A percentile compares a stretch with the other conserved stretches of the same genome.
Conservation (phyloP, 176 grass and related monocot genomes). For the Chrysopogon serrulatus region DNA sequence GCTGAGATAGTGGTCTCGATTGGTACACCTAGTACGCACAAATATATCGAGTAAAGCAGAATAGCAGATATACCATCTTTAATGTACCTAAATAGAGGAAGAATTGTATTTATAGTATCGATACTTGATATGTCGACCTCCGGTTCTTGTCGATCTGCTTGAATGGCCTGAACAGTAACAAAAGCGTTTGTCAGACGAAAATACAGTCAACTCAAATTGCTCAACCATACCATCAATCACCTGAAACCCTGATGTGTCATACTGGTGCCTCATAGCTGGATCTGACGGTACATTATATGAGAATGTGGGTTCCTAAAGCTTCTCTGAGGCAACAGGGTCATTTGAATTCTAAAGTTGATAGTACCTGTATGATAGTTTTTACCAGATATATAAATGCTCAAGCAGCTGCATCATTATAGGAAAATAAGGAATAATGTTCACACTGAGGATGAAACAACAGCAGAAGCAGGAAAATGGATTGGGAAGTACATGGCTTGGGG, state of each 20-base stretch:
- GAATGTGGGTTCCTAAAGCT: conserved; percentile 93
- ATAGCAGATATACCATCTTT: not conserved
- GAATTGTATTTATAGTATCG: conserved; percentile 96
- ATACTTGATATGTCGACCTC: conserved; percentile 95
- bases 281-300: conserved; percentile 94
- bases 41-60: conserved; percentile 8
- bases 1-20: conserved; percentile 95
- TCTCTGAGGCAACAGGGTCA: conserved; percentile 76
- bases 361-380: conserved; percentile 37
- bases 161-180: conserved; percentile 56
- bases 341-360: conserved; percentile 95
- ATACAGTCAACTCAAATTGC: not conserved
- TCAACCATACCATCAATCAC: conserved; percentile 19
- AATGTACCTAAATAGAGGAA: conserved; percentile 87
- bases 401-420: too few species aligned
- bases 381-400: not conserved
- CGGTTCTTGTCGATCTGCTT: conserved; percentile 80
- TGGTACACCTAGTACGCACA: conserved; percentile 86
- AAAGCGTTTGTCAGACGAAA: not conserved
- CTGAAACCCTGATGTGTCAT: conserved; percentile 86
- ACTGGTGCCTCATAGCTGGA: conserved; percentile 80
- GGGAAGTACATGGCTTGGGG: too few species aligned
- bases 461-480: too few species aligned
- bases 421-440: too few species aligned
- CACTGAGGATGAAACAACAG: too few species aligned